Evolutionary conservation across 73 alveolate genomes (phyloP).

Genomic region (Loxodes magnus): DNA sequence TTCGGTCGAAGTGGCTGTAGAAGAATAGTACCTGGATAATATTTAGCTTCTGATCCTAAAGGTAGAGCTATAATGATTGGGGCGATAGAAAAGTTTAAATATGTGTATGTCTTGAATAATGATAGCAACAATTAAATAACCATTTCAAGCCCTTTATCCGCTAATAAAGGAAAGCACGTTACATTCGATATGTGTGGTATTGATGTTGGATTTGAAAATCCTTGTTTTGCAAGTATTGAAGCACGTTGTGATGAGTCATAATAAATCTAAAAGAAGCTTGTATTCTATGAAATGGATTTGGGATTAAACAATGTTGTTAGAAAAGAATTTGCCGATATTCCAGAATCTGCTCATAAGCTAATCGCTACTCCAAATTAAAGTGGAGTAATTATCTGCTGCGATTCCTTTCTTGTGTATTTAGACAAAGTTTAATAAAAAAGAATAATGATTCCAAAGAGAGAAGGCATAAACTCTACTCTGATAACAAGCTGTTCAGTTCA

Average conservation of each 20-base stretch:
- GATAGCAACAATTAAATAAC: constrained; percentile 88
- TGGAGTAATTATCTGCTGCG: constrained; percentile 70
- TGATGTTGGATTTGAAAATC: constrained; percentile 99
- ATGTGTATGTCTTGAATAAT: constrained; percentile 93
- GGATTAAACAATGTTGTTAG: constrained; percentile 95
- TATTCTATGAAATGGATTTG: constrained; percentile 96
- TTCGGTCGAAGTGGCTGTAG: constrained; percentile 99
- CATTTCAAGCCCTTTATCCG: constrained; percentile 95
- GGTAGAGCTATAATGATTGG: constrained; percentile 99
- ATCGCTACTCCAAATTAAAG: constrained; percentile 95
- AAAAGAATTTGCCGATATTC: constrained; percentile 83
- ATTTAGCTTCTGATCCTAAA: constrained; percentile 98
- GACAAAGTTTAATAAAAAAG: background rate
- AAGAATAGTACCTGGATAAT: constrained; percentile 97
- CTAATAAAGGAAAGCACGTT: constrained; percentile 94
- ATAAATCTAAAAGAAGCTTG: constrained; percentile 65
- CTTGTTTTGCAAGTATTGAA: constrained; percentile 95
- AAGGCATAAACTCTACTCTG: no score
- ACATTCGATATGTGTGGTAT: constrained; percentile 94
- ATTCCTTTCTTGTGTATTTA: constrained; percentile 23
- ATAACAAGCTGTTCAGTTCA: constrained; percentile 21
- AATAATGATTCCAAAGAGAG: no score
- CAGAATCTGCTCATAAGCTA: constrained; percentile 88
- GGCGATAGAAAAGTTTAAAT: constrained; percentile 98
- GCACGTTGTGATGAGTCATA: constrained; percentile 94